Percentiles rank a stretch among this genome's conserved stretches.
phyloP scores from a whole-genome alignment of 2,329 filamentous ascomycete genomes.

The Penicillium brevicompactum region DNA sequence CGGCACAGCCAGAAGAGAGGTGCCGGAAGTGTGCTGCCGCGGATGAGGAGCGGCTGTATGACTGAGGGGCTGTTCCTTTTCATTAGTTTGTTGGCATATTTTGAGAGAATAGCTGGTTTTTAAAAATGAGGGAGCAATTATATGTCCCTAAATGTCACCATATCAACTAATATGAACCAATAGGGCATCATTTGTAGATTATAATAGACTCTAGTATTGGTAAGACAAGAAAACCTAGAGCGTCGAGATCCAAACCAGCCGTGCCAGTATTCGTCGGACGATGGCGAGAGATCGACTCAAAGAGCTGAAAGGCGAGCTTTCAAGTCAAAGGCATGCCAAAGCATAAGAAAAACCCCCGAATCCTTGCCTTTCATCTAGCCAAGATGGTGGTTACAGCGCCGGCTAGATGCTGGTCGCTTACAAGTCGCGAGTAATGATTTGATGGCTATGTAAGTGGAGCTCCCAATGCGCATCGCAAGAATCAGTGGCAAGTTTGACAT shows the following conservation, averaged over 20 bases:
- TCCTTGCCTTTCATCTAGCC: neutral
- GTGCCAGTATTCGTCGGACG: neutral
- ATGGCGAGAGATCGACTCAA: neutral
- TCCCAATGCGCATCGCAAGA: too few species aligned
- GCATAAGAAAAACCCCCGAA: neutral
- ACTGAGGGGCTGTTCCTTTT: neutral
- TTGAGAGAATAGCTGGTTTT: neutral
- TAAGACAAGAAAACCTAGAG: neutral
- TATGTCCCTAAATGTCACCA: neutral
- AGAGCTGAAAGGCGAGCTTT: neutral
- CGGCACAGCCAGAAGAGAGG: neutral
- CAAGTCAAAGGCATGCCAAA: neutral
- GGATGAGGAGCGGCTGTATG: neutral
- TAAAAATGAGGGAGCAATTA: neutral
- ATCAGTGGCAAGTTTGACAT: too few species aligned
- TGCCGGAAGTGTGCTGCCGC: neutral
- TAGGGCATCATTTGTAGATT: neutral
- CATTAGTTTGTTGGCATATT: neutral
- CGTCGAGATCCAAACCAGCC: neutral
- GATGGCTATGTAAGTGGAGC: too few species aligned
- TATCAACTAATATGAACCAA: neutral
- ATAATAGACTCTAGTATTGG: neutral
- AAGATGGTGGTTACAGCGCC: neutral
- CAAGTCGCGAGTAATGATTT: neutral
- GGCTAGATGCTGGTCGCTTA: neutral